A percentile compares a stretch with the other conserved stretches of the same genome.
Evolutionary conservation across 169 alveolate species (phyloP).

Genomic region (Plasmodium knowlesi): DNA sequence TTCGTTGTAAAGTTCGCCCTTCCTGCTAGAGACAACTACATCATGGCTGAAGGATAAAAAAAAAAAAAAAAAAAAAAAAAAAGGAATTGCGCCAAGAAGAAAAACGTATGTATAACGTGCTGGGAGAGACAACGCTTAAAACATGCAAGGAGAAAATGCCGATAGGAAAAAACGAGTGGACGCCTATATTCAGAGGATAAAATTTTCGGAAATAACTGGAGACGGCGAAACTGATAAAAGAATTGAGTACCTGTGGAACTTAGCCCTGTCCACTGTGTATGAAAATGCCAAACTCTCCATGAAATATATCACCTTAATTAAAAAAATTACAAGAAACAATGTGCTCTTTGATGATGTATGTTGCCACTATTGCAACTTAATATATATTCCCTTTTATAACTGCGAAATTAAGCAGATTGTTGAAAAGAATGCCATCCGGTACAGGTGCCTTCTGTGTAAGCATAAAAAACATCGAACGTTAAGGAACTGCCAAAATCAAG

Average conservation of each 20-base stretch:
- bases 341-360: constrained; percentile 32
- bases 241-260: constrained; percentile 62
- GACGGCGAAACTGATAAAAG: constrained; percentile 12
- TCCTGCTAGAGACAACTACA: neutral
- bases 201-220: constrained; percentile 14
- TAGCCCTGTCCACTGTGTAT: constrained; percentile 53
- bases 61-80: neutral
- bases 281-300: constrained; percentile 61
- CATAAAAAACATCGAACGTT: constrained; percentile 7
- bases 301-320: constrained; percentile 58
- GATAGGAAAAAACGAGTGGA: constrained; percentile 13
- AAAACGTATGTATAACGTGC: neutral
- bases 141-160: constrained; percentile 1
- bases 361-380: constrained; percentile 70
- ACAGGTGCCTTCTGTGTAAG: constrained; percentile 44
- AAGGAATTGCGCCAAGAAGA: neutral
- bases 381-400: constrained; percentile 70
- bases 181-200: neutral
- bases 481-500: neutral
- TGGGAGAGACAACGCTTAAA: neutral
- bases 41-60: neutral
- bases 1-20: neutral
- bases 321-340: constrained; percentile 42
- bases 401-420: constrained; percentile 10
- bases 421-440: neutral